phyloP scores from a whole-genome alignment of 257 asterid genomes.

The Penstemon eatonii region DNA sequence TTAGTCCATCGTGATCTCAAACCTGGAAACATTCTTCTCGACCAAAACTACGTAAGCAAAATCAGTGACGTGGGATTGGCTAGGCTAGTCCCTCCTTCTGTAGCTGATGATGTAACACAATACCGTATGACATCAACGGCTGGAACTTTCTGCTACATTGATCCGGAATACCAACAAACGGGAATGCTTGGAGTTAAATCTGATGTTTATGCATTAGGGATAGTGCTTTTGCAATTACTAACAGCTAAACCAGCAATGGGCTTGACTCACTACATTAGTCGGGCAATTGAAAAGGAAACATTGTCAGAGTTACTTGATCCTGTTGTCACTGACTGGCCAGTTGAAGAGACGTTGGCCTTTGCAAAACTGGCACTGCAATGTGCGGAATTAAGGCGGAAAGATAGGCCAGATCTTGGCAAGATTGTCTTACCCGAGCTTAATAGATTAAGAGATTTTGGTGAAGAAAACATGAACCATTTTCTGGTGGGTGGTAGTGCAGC shows the following conservation, averaged over 20 bases:
- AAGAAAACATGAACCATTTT: constrained; percentile 41
- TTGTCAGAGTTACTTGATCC: constrained; percentile 66
- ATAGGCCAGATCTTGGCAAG: constrained; percentile 79
- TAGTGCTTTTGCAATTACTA: constrained; percentile 66
- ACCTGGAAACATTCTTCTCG: constrained; percentile 84
- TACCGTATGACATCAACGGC: constrained; percentile 87
- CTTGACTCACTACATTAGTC: constrained; percentile 46
- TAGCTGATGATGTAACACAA: constrained; percentile 61
- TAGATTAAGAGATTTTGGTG: constrained; percentile 53
- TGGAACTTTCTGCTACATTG: constrained; percentile 88
- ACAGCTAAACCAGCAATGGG: constrained; percentile 85
- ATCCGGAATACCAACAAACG: constrained; percentile 88
- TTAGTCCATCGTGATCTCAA: constrained; percentile 90
- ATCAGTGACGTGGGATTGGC: constrained; percentile 87
- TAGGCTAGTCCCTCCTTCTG: constrained; percentile 68
- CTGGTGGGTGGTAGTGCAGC: constrained; percentile 31
- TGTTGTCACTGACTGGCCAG: constrained; percentile 71
- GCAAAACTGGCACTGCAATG: constrained; percentile 69
- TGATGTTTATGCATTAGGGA: constrained; percentile 76
- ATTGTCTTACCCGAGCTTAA: constrained; percentile 61
- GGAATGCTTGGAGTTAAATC: constrained; percentile 96
- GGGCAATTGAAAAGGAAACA: constrained; percentile 52
- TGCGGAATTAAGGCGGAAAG: constrained; percentile 76
- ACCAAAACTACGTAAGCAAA: constrained; percentile 73
- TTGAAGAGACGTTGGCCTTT: constrained; percentile 55